phyloP scores from a whole-genome alignment of 257 asterid species.

The Solanum ossicruentum region DNA sequence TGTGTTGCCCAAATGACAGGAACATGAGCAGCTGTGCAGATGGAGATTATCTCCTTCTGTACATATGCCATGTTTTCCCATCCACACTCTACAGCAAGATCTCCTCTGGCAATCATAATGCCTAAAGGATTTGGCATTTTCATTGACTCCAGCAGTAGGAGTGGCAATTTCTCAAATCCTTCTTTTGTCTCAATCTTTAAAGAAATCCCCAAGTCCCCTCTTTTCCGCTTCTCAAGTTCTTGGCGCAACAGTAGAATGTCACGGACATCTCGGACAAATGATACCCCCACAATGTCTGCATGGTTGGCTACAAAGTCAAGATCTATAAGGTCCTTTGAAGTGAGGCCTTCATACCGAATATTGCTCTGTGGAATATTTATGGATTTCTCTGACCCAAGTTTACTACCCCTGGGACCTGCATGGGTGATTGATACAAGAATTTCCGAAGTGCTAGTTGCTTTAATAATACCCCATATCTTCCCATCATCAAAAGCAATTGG shows the following conservation, averaged over 20 bases:
- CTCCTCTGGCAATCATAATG: slow-evolving; percentile 75
- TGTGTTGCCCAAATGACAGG: slow-evolving; percentile 68
- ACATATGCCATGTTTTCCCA: slow-evolving; percentile 67
- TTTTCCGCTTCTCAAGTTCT: slow-evolving; percentile 44
- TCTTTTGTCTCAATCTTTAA: slow-evolving; percentile 64
- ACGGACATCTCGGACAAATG: slow-evolving; percentile 45
- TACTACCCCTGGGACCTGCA: slow-evolving; percentile 52
- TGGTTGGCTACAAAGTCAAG: slow-evolving; percentile 58
- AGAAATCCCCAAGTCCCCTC: slow-evolving; percentile 36
- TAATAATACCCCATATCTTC: slow-evolving; percentile 56
- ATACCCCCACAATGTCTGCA: slow-evolving; percentile 66
- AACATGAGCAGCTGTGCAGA: slow-evolving; percentile 50
- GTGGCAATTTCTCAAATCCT: slow-evolving; percentile 51
- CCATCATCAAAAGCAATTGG: slow-evolving; percentile 71
- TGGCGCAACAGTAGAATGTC: slow-evolving; percentile 42
- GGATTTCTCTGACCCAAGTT: slow-evolving; percentile 66
- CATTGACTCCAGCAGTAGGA: slow-evolving; percentile 54
- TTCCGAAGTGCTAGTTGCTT: slow-evolving; percentile 57
- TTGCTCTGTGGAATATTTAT: slow-evolving; percentile 61
- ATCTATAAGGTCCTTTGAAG: slow-evolving; percentile 61
- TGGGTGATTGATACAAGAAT: slow-evolving; percentile 53
- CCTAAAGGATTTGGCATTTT: slow-evolving; percentile 49
- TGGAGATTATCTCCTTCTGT: slow-evolving; percentile 50
- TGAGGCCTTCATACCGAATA: slow-evolving; percentile 58
- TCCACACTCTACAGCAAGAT: slow-evolving; percentile 78